phyloP scores from a whole-genome alignment of 352 stramenopile genomes.

The Globisporangium polare region DNA sequence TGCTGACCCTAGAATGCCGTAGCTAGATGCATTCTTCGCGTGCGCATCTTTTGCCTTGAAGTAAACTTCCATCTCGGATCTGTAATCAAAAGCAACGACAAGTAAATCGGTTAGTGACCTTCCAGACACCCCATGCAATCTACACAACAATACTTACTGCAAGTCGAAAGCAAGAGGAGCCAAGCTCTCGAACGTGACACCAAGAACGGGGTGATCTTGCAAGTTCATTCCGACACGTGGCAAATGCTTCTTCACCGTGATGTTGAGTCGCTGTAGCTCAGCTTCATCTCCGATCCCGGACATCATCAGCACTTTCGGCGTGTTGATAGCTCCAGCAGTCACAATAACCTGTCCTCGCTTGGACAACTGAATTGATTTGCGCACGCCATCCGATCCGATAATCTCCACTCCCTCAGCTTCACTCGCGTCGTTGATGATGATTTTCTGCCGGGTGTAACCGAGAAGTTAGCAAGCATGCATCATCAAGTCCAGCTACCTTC shows the following conservation, averaged over 20 bases:
- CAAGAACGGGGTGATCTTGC: slow-evolving; percentile 85
- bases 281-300: slow-evolving; percentile 49
- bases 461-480: not conserved
- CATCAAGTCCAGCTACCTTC: not conserved
- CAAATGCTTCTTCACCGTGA: slow-evolving; percentile 65
- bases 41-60: slow-evolving; percentile 32
- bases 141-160: slow-evolving; percentile 29
- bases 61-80: slow-evolving; percentile 41
- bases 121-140: not conserved
- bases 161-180: slow-evolving; percentile 30
- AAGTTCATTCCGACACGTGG: slow-evolving; percentile 84
- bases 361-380: slow-evolving; percentile 34
- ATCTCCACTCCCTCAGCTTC: slow-evolving; percentile 42
- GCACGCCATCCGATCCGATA: slow-evolving; percentile 28
- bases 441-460: slow-evolving; percentile 25
- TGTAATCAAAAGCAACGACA: slow-evolving; percentile 3
- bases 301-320: slow-evolving; percentile 79
- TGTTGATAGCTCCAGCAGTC: slow-evolving; percentile 83
- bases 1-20: slow-evolving; percentile 54
- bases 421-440: slow-evolving; percentile 36
- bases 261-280: slow-evolving; percentile 34
- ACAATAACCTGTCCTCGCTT: slow-evolving; percentile 59
- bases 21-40: slow-evolving; percentile 32
- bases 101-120: not conserved
- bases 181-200: slow-evolving; percentile 58